Evolutionary conservation across 208 protist species (phyloP).

Genomic region (Acanthamoeba culbertsoni): DNA sequence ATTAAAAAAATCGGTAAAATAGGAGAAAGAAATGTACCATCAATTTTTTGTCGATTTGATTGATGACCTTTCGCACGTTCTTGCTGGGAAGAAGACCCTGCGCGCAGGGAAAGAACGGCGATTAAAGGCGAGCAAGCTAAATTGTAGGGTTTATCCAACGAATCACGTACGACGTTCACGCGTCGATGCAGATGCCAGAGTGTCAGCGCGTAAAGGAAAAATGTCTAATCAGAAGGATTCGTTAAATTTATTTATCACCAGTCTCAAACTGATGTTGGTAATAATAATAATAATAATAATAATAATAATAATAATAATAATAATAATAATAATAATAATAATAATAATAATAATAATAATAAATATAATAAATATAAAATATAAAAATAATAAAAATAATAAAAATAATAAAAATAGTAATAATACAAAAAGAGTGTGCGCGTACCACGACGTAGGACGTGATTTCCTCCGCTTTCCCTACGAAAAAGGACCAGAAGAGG

Average conservation of each 20-base stretch:
- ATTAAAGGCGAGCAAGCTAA: neutral
- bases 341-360: neutral
- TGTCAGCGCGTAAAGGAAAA: neutral
- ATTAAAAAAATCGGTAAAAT: neutral
- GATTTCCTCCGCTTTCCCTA: conserved; percentile 53
- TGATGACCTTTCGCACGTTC: conserved; percentile 6
- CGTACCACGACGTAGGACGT: conserved; percentile 24
- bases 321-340: neutral
- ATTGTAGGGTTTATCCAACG: neutral
- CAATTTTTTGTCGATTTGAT: neutral
- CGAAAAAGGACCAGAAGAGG: conserved; percentile 47
- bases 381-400: neutral
- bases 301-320: neutral
- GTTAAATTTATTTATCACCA: too few relatives aligned
- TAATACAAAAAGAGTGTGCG: neutral
- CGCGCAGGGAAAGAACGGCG: neutral
- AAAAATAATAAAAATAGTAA: neutral
- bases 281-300: too few relatives aligned
- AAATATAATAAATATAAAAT: neutral
- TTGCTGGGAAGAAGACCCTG: neutral
- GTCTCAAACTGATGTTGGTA: too few relatives aligned
- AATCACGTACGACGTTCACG: neutral
- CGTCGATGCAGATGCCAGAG: conserved; percentile 1
- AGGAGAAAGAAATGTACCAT: neutral
- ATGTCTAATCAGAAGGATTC: too few relatives aligned